Base-by-base conservation (phyloP, 495 filamentous ascomycete species). In the Ramalina intermedia region DNA sequence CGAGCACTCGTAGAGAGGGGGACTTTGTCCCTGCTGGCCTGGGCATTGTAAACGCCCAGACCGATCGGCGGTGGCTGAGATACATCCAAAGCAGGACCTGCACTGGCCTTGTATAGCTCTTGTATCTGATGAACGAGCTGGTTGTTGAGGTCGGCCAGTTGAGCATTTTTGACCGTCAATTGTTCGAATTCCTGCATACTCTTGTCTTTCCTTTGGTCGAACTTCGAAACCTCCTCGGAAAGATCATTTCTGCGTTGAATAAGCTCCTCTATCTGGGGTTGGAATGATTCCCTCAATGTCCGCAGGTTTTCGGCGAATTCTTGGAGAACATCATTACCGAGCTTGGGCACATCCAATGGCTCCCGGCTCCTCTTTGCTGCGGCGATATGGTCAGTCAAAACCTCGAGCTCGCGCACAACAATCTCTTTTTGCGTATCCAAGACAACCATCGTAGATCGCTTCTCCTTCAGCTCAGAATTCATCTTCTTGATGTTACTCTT, bases 111-210 rank as follows among this genome's bases (percentile, higher is more conserved):
- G 70, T 94, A 93, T 17, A 88, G 76, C 56, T 83, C 87, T 63
- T 96, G 90, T 44, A 96, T 94, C 55, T 87, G 83, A 58, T 94
- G 85, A 4, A 91, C 87, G 29, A 99, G 69, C 59, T 94, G 84
- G 56, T 91, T 94, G 70, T 99, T 96, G 60, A 95, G 67, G 60
- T 96, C 87, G 38, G 84, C 82, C 47, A 99, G 71, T 65, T 96
- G 88, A 4, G 84, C 82, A 58, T 99, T 99, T 72, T 94, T 94
- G 48, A 79, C 78, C 17, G 85, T 89, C 24, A 96, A 71, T 56
- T 94, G 84, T 67, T 96, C 93, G 58, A 94, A 95, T 54, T 99
- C 93, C 53, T 90, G 81, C 62, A 94, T 81, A 50, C 84, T 85
- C 63, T 89, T 87, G 61, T 96, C 89, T 54, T 90, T 86, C 65